Conservation (phyloP, 345 rosid genomes). For the sweet orange (Citrus sinensis) region DNA sequence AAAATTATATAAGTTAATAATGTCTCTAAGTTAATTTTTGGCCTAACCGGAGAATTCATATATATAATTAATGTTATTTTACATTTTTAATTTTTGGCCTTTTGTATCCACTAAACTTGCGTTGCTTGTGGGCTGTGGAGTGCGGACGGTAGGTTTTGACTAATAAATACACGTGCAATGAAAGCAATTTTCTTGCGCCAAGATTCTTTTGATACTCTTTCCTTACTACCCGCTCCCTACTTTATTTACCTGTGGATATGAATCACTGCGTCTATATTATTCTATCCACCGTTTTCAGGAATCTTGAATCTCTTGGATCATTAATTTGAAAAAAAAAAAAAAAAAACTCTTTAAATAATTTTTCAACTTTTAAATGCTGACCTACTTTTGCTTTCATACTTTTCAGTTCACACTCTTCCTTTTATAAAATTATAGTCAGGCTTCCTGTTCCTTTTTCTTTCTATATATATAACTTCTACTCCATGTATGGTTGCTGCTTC, state of each 20-base stretch:
- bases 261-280: not conserved
- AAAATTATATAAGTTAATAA: too few relatives aligned
- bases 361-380: not conserved
- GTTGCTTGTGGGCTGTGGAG: too few relatives aligned
- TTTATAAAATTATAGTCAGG: not conserved
- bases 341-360: too few relatives aligned
- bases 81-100: not conserved
- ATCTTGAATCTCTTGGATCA: not conserved
- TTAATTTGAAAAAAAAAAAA: too few relatives aligned
- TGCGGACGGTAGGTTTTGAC: not conserved
- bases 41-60: too few relatives aligned
- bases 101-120: not conserved
- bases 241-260: not conserved
- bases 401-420: not conserved
- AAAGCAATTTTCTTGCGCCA: not conserved
- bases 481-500: not conserved
- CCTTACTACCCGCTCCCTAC: not conserved
- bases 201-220: conserved; percentile 9
- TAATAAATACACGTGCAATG: not conserved
- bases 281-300: not conserved
- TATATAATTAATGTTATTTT: too few relatives aligned
- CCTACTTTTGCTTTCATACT: not conserved
- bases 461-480: not conserved
- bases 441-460: not conserved
- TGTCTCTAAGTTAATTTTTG: too few relatives aligned